phyloP scores from a whole-genome alignment of 768 basidiomycete species.

The Boletus barrowsii region DNA sequence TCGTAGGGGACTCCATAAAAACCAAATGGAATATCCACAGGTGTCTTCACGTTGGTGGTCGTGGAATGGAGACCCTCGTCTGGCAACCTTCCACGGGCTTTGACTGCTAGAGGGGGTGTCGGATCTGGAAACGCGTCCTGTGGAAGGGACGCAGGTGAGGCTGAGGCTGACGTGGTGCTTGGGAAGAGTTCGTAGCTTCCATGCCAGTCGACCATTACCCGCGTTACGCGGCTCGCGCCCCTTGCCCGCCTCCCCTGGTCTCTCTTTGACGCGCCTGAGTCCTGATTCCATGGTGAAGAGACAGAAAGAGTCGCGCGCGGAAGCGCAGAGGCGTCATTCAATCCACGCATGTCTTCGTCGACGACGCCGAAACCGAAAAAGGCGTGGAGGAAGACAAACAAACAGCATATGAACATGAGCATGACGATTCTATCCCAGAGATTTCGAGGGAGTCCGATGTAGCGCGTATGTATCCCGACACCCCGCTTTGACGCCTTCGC shows the following conservation, averaged over 20 bases:
- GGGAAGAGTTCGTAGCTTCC: slow-evolving; percentile 18
- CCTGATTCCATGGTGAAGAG: not conserved
- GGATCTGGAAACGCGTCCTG: slow-evolving; percentile 24
- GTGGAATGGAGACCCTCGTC: not conserved
- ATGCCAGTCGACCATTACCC: slow-evolving; percentile 18
- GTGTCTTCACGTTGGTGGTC: not conserved
- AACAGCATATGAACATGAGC: slow-evolving; percentile 22
- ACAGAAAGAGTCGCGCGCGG: not conserved
- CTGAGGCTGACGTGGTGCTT: not conserved
- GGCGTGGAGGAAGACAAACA: slow-evolving; percentile 26
- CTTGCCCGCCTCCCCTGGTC: not conserved
- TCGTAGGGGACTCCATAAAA: slow-evolving; percentile 16
- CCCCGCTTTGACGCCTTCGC: not conserved
- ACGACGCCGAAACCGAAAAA: slow-evolving; percentile 21
- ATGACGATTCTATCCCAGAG: slow-evolving; percentile 24
- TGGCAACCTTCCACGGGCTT: not conserved
- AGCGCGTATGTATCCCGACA: not conserved
- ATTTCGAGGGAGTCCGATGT: slow-evolving; percentile 7
- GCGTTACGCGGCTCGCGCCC: not conserved
- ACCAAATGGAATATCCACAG: not conserved
- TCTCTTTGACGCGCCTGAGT: not conserved
- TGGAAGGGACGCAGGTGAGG: slow-evolving; percentile 11
- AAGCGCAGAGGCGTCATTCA: not conserved
- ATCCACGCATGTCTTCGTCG: not conserved
- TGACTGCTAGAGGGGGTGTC: slow-evolving; percentile 6